Base-by-base conservation (phyloP, 2,329 filamentous ascomycete species). In the Rasamsonia emersonii region DNA sequence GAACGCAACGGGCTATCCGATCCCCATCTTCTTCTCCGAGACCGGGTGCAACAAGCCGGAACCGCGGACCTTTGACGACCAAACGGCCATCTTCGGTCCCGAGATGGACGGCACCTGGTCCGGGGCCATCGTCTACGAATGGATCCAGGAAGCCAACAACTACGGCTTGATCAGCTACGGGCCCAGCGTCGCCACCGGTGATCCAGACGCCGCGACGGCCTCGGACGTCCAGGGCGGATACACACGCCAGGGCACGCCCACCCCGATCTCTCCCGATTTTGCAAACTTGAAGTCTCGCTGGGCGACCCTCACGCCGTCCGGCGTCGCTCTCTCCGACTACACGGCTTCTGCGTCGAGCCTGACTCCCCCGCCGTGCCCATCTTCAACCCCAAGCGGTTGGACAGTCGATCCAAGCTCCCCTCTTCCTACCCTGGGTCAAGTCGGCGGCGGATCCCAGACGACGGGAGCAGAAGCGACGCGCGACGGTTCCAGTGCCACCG, bases 1-100 rank as follows among this genome's bases (percentile, higher is more conserved):
- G 32, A 77, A 81, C 42, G 77, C 82, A 4, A 70, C 71, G 21
- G 59, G 74, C 46, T 88, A 86, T 58, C 79, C 77, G 28, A 76
- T 93, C n/a, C 86, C 84, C 13, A 85, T 91, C 47, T 88, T 86
- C 68, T 85, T 93, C 61, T 88, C 83, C 19, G 86, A 93, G 61
- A 91, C 84, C 3, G 86, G 86, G 37, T 93, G 86, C 70, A 88
- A 83, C 53, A 56, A 54, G 7, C 49, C 51, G 8, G 52, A 50
- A 6, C 64, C 64, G 9, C 59, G 64, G 19, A 59, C 54, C 5
- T 67, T 67, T 36, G 46, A 52, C n/a, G 64, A 93, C 51, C 83
- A 91, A 58, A 68, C 72, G 24, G 77, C 83, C 30, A 84, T 93
- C 45, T 81, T 91, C 47, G 80, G 82, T 25, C 45, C 68, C 0